Percentiles rank a stretch among this genome's conserved stretches.
These are phyloP conservation scores for Lepraria neglecta DNA, from an alignment of 495 filamentous ascomycete genomes.

Conservation along the genomic window DNA sequence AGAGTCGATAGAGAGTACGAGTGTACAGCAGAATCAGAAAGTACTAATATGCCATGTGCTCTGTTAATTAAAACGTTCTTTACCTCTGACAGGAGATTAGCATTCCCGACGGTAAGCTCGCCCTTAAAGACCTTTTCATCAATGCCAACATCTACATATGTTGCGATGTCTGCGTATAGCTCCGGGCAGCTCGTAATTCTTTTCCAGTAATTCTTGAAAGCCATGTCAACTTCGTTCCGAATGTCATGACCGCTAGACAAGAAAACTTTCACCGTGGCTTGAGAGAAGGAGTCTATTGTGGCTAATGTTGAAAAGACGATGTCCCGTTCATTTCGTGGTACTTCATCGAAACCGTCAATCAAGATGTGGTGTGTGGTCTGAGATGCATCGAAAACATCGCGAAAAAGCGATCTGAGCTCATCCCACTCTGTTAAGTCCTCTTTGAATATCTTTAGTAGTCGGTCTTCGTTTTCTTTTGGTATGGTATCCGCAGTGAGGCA, in stretches of 20 bases:
- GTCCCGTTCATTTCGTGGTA: constrained; percentile 4
- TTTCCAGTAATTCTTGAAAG: not conserved
- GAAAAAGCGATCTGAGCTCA: constrained; percentile 13
- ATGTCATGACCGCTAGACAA: constrained; percentile 20
- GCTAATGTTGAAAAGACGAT: constrained; percentile 10
- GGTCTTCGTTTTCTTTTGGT: not conserved
- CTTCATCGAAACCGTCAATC: constrained; percentile 20
- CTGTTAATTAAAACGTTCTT: constrained; percentile 25
- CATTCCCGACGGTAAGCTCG: constrained; percentile 10
- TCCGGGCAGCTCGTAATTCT: constrained; percentile 15
- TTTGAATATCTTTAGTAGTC: constrained; percentile 2
- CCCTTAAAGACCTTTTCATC: not conserved
- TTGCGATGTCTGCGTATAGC: constrained; percentile 15
- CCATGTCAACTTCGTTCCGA: constrained; percentile 8
- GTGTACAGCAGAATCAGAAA: too few relatives aligned
- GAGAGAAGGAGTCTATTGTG: not conserved
- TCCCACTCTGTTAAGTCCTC: not conserved
- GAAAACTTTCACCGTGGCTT: constrained; percentile 11
- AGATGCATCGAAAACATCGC: not conserved
- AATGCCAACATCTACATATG: constrained; percentile 16
- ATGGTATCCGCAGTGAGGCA: constrained; percentile 14
- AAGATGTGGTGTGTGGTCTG: not conserved
- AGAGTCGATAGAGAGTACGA: not conserved
- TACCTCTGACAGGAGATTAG: constrained; percentile 21
- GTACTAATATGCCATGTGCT: constrained; percentile 27